Evolutionary conservation across 495 filamentous ascomycete species (phyloP).

Genomic region (Trichoderma parareesei): DNA sequence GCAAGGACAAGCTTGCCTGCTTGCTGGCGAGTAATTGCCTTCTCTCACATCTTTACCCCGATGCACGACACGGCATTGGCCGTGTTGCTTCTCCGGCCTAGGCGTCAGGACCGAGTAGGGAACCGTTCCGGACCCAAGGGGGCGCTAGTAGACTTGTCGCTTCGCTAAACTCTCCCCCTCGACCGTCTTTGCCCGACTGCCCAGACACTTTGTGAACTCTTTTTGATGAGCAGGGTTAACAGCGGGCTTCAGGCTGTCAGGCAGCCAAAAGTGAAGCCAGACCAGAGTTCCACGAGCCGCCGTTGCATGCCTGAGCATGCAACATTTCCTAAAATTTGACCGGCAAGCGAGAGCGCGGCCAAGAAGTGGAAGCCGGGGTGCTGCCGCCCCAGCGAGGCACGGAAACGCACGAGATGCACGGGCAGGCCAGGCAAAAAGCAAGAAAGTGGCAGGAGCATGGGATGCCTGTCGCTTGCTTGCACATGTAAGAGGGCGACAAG

Average conservation of each 20-base stretch:
- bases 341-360: background rate
- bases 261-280: background rate
- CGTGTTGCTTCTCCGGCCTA: background rate
- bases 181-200: background rate
- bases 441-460: background rate
- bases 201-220: background rate
- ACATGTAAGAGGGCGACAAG: background rate
- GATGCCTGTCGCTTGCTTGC: background rate
- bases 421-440: background rate
- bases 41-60: background rate
- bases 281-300: background rate
- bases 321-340: background rate
- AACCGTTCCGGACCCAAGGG: background rate
- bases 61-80: background rate
- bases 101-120: background rate
- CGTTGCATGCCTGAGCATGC: background rate
- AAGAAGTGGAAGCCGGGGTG: background rate
- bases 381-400: background rate
- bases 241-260: background rate
- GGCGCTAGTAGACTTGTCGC: background rate
- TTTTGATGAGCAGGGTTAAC: background rate
- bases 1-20: background rate
- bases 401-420: background rate
- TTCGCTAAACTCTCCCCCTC: slow-evolving; percentile 4
- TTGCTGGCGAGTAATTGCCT: background rate